Conservation (phyloP, 106 monocot species). For the Chionographis japonica region DNA sequence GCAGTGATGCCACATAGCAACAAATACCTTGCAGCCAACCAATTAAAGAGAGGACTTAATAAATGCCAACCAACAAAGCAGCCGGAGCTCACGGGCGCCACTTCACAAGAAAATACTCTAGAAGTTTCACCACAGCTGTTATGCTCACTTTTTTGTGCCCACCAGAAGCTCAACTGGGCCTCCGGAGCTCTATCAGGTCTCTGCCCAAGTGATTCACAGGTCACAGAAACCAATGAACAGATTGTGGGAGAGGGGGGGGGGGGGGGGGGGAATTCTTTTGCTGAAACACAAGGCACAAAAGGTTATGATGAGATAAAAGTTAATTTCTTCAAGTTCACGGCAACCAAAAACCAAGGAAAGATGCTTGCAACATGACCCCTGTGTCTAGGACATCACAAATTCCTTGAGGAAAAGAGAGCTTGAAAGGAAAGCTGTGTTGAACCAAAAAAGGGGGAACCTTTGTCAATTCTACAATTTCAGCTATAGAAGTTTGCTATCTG, state of each 20-base stretch:
- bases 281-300: too few species aligned
- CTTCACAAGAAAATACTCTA: constrained; percentile 7
- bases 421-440: constrained; percentile 10
- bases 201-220: background rate
- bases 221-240: background rate
- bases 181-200: background rate
- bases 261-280: too few species aligned
- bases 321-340: too few species aligned
- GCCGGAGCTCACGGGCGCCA: constrained; percentile 31
- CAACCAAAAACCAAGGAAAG: background rate
- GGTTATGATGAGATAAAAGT: too few species aligned
- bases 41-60: constrained; percentile 11
- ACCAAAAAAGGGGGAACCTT: background rate
- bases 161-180: too few species aligned
- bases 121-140: constrained; percentile 10
- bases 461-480: background rate
- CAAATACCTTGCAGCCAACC: constrained; percentile 19
- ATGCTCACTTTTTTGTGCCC: too few species aligned
- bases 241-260: too few species aligned
- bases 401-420: constrained; percentile 5
- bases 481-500: background rate
- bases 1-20: constrained; percentile 8
- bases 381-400: background rate
- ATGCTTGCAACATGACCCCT: too few species aligned
- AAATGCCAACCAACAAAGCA: constrained; percentile 43